Evolutionary conservation across 177 flowering plant species (phyloP).

Genomic region (Vitis hybrid): DNA sequence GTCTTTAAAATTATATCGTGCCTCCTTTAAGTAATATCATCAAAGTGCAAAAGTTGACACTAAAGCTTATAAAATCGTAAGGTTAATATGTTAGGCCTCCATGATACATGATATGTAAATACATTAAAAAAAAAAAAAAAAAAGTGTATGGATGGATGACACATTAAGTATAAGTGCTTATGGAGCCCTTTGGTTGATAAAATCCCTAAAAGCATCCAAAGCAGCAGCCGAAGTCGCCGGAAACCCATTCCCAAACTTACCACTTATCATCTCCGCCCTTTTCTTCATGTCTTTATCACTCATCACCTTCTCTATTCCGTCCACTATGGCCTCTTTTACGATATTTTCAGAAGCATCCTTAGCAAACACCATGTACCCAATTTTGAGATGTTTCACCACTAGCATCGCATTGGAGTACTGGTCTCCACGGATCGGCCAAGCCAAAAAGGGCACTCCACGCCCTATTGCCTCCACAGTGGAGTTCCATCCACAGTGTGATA

Average conservation of each 20-base stretch:
- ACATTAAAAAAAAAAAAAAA: too few relatives aligned
- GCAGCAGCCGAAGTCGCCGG: slow-evolving; percentile 41
- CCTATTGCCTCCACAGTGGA: slow-evolving; percentile 51
- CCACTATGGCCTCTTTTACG: slow-evolving; percentile 28
- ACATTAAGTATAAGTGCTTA: too few relatives aligned
- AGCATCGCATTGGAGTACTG: slow-evolving; percentile 39
- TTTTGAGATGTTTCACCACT: slow-evolving; percentile 30
- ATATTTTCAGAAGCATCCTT: slow-evolving; percentile 2
- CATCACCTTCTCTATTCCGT: slow-evolving; percentile 35
- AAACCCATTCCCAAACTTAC: slow-evolving; percentile 29
- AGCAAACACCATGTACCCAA: slow-evolving; percentile 31
- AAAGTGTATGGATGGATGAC: too few relatives aligned
- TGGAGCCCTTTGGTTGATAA: slow-evolving; percentile 11
- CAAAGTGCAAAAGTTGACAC: too few relatives aligned
- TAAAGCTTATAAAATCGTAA: too few relatives aligned
- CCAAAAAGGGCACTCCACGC: slow-evolving; percentile 41
- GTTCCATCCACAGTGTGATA: slow-evolving; percentile 58
- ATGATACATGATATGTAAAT: too few relatives aligned
- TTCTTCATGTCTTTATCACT: slow-evolving; percentile 29
- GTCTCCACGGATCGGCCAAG: slow-evolving; percentile 55
- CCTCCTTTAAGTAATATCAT: too few relatives aligned
- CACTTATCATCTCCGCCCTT: slow-evolving; percentile 17
- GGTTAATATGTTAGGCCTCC: too few relatives aligned
- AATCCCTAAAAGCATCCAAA: slow-evolving; percentile 34
- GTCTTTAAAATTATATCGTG: too few relatives aligned